Percentiles rank a stretch among this genome's conserved stretches.
Conservation (phyloP, 208 protist genomes). For the Porcisia hertigi region DNA sequence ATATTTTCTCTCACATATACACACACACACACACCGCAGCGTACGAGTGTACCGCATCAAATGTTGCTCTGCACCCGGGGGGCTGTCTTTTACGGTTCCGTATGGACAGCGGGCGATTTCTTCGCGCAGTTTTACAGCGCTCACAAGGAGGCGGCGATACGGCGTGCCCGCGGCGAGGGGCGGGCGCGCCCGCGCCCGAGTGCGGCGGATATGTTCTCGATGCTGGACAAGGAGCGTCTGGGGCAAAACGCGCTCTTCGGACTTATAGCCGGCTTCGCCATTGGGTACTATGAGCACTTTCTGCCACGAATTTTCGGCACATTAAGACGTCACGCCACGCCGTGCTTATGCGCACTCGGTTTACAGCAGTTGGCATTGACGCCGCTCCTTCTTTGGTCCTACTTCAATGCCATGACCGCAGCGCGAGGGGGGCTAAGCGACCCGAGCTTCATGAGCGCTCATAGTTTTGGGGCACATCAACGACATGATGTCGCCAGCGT, state of each 20-base stretch:
- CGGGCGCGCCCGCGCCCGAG: slow-evolving; percentile 34
- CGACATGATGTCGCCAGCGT: slow-evolving; percentile 57
- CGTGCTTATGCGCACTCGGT: slow-evolving; percentile 49
- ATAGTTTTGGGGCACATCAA: slow-evolving; percentile 26
- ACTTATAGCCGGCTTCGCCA: slow-evolving; percentile 27
- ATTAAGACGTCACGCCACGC: slow-evolving; percentile 31
- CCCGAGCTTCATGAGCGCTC: slow-evolving; percentile 51
- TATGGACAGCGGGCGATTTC: slow-evolving; percentile 66
- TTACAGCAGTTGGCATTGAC: slow-evolving; percentile 73
- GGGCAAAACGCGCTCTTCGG: slow-evolving; percentile 51
- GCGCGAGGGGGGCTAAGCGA: slow-evolving; percentile 57
- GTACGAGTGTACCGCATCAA: background rate
- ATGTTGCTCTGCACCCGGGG: slow-evolving; percentile 18
- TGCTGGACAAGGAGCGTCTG: slow-evolving; percentile 64
- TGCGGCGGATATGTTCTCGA: slow-evolving; percentile 46
- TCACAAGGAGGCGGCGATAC: slow-evolving; percentile 50
- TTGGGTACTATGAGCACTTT: slow-evolving; percentile 31
- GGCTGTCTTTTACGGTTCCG: slow-evolving; percentile 23
- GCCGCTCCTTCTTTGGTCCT: slow-evolving; percentile 58
- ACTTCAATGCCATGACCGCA: slow-evolving; percentile 74
- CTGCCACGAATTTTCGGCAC: slow-evolving; percentile 44
- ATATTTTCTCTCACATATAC: background rate
- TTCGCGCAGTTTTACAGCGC: slow-evolving; percentile 74
- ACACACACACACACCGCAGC: background rate
- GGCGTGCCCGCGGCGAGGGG: slow-evolving; percentile 42